Conservation (phyloP, 805 yeast genomes). For the Suhomyces pyralidae region DNA sequence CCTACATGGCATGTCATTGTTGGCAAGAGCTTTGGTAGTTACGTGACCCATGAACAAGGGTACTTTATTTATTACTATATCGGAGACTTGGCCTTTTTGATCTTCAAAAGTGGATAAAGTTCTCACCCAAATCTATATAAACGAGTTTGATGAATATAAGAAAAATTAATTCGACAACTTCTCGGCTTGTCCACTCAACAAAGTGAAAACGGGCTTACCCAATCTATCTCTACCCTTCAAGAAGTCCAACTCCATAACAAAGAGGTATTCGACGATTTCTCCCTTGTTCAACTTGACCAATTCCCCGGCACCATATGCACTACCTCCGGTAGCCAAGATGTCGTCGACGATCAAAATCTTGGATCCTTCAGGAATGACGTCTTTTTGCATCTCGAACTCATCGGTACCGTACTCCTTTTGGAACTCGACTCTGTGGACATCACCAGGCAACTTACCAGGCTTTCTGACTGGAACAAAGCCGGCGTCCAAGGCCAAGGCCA, state of each 20-base stretch:
- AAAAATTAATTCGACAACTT: conserved; percentile 16
- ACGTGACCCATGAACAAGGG: conserved; percentile 77
- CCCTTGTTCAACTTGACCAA: conserved; percentile 66
- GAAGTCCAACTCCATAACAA: conserved; percentile 93
- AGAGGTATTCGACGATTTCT: conserved; percentile 73
- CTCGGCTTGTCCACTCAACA: conserved; percentile 78
- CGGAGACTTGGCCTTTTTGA: conserved; percentile 63
- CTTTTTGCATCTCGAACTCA: conserved; percentile 82
- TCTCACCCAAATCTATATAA: neutral
- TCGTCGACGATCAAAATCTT: conserved; percentile 90
- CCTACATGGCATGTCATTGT: conserved; percentile 81
- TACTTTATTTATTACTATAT: conserved; percentile 68
- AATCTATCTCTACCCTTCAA: conserved; percentile 89
- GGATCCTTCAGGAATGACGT: conserved; percentile 74
- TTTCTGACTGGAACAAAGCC: conserved; percentile 96
- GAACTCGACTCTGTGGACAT: conserved; percentile 65
- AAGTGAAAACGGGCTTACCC: conserved; percentile 83
- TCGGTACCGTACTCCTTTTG: conserved; percentile 93
- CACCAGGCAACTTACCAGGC: conserved; percentile 93
- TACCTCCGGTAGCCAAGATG: conserved; percentile 97
- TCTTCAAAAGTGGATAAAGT: conserved; percentile 61
- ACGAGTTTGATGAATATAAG: neutral
- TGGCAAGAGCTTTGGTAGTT: conserved; percentile 76
- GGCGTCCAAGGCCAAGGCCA: conserved; percentile 84
- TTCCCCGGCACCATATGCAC: conserved; percentile 92